Evolutionary conservation across 129 eudicot genomes (phyloP).

Genomic region (Calendula officinalis): DNA sequence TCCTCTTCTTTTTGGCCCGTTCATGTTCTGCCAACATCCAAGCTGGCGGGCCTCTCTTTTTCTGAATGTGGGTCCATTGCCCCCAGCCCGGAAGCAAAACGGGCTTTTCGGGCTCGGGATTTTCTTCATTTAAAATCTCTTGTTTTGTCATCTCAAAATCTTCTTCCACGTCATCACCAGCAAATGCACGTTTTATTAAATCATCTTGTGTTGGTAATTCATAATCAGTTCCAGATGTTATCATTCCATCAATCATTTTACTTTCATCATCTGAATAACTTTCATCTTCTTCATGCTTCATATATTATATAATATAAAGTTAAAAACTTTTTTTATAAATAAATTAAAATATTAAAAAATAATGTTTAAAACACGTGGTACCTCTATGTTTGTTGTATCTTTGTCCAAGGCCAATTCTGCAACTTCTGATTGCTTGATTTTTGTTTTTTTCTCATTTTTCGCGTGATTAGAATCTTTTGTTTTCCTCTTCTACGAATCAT

Average conservation of each 20-base stretch:
- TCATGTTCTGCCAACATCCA: conserved; percentile 84
- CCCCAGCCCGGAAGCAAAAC: conserved; percentile 96
- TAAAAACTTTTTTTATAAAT: background rate
- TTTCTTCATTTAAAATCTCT: conserved; percentile 71
- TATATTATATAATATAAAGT: background rate
- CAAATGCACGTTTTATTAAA: conserved; percentile 85
- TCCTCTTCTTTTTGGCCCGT: conserved; percentile 79
- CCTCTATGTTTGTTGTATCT: conserved; percentile 39
- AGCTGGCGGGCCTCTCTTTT: conserved; percentile 65
- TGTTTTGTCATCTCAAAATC: conserved; percentile 73
- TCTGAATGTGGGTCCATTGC: conserved; percentile 76
- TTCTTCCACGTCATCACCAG: conserved; percentile 96
- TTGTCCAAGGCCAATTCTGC: conserved; percentile 19
- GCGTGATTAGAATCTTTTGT: conserved; percentile 28
- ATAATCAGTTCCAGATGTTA: conserved; percentile 68
- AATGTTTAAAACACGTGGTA: conserved; percentile 17
- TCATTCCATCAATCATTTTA: conserved; percentile 79
- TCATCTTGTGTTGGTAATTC: conserved; percentile 94
- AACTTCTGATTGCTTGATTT: conserved; percentile 23
- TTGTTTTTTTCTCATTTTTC: conserved; percentile 30
- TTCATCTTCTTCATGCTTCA: conserved; percentile 57
- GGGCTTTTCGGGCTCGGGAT: conserved; percentile 89
- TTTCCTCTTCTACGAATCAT: conserved; percentile 46
- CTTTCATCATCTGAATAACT: conserved; percentile 55
- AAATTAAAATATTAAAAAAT: background rate